Base-by-base conservation (phyloP, 2,329 filamentous ascomycete genomes). In the Mycocentrospora acerina region DNA sequence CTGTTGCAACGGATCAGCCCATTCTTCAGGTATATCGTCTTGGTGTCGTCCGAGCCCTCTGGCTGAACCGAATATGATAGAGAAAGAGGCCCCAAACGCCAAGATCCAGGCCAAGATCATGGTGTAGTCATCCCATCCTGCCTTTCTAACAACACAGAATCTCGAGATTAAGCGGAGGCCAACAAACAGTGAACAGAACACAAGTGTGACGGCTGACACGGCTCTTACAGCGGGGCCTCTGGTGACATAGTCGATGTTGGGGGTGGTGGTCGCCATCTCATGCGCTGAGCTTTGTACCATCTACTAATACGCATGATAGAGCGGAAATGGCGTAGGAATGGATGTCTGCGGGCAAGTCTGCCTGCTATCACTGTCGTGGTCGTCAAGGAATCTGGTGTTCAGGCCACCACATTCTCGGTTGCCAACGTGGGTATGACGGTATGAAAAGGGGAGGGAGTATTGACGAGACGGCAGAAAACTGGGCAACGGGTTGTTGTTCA, bases 51-150 rank as follows among this genome's bases (percentile, higher is more conserved):
- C 86, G 7, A 90, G 72, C 3, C 86, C 86, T 44, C 78, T 79
- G 26, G 70, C 71, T 4, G 80, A 78, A 22, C 81, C 84, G 47
- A 79, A 77, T 59, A 80, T 79, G 46, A 89, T 85, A 27, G 81
- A 74, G 45, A 86, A 78, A 14, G 80, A 82, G 26, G 88, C 70
- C 24, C 81, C 85, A 48, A 86, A 79, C 26, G 83, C 79, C 31
- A 90, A 63, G 27, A 82, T 67, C 90, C 89, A 95, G 38, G 90
- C 88, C 27, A 87, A 51, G 9, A 89, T 67, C 66, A 95, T 93
- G 55, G 87, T 80, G 67, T 83, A 86, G 73, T 95, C 90, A 68
- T 95, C 89, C 72, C 80, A 79, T 38, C 78, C 82, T 35, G 89
- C 69, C 37, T 78, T 82, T 52, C 80, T 81, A 39, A 95, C 84